Evolutionary conservation across 2,329 filamentous ascomycete genomes (phyloP).

Genomic region (Fusarium setosum): DNA sequence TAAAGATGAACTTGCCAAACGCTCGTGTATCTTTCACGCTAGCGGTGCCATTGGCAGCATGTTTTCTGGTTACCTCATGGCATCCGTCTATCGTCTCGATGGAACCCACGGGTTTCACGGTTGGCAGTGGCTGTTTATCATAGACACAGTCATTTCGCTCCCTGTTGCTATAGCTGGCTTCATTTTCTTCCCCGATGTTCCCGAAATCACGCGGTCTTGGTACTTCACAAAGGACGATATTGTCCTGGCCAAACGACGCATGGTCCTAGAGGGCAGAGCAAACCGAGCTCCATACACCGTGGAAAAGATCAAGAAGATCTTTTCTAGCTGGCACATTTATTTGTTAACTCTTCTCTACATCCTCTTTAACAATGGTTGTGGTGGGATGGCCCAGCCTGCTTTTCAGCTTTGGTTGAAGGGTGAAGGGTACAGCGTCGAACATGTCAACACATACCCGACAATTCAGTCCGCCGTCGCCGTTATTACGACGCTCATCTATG

Average conservation of each 20-base stretch:
- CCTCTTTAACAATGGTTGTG: slow-evolving; percentile 70
- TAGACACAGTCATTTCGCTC: slow-evolving; percentile 50
- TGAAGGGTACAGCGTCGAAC: slow-evolving; percentile 52
- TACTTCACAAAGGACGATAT: slow-evolving; percentile 44
- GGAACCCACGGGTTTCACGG: slow-evolving; percentile 59
- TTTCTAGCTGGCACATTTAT: slow-evolving; percentile 74
- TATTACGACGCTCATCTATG: slow-evolving; percentile 70
- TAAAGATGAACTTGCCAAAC: slow-evolving; percentile 55
- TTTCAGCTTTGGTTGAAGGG: slow-evolving; percentile 63
- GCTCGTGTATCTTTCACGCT: slow-evolving; percentile 55
- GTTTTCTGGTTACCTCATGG: slow-evolving; percentile 48
- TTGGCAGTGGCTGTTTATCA: slow-evolving; percentile 55
- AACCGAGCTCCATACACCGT: slow-evolving; percentile 52
- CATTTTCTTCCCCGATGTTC: slow-evolving; percentile 46
- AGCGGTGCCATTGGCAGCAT: slow-evolving; percentile 41
- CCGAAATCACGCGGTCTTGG: slow-evolving; percentile 43
- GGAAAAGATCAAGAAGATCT: slow-evolving; percentile 68
- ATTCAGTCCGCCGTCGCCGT: slow-evolving; percentile 65
- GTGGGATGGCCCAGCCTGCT: slow-evolving; percentile 61
- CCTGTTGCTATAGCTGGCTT: slow-evolving; percentile 48
- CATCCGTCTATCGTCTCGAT: slow-evolving; percentile 52
- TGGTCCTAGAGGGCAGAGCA: slow-evolving; percentile 57
- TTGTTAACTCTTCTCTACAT: slow-evolving; percentile 68
- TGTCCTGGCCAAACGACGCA: slow-evolving; percentile 43
- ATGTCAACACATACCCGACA: slow-evolving; percentile 67